Evolutionary conservation across 169 alveolate genomes (phyloP).

Genomic region (Babesia sp.): DNA sequence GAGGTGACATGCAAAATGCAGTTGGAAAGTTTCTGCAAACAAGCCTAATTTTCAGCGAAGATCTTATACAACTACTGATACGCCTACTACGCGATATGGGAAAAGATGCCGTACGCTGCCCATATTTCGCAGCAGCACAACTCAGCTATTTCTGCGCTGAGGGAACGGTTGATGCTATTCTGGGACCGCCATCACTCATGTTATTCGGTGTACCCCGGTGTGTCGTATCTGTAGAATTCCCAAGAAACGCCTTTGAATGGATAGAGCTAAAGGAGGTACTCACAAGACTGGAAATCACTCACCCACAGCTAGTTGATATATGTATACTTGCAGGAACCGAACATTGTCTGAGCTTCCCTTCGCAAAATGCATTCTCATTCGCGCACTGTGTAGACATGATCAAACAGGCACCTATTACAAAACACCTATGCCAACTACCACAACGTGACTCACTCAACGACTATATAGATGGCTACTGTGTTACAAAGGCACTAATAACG

Average conservation of each 20-base stretch:
- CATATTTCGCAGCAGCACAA: slow-evolving; percentile 76
- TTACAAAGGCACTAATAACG: slow-evolving; percentile 45
- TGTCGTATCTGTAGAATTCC: slow-evolving; percentile 62
- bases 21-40: slow-evolving; percentile 37
- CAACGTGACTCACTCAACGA: slow-evolving; percentile 59
- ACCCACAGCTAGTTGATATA: slow-evolving; percentile 70
- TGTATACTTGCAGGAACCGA: slow-evolving; percentile 79
- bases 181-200: slow-evolving; percentile 74
- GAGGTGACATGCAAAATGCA: slow-evolving; percentile 39
- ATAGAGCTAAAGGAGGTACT: slow-evolving; percentile 62
- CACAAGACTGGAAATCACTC: slow-evolving; percentile 55
- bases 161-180: slow-evolving; percentile 60
- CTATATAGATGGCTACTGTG: slow-evolving; percentile 55
- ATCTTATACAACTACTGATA: slow-evolving; percentile 64
- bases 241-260: slow-evolving; percentile 44
- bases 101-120: slow-evolving; percentile 69
- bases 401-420: slow-evolving; percentile 69
- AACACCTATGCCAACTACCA: slow-evolving; percentile 69
- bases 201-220: slow-evolving; percentile 68
- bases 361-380: slow-evolving; percentile 70
- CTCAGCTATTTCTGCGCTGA: slow-evolving; percentile 65
- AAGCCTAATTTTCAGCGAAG: slow-evolving; percentile 47
- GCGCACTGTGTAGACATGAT: slow-evolving; percentile 70
- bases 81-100: slow-evolving; percentile 65
- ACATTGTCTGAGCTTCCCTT: slow-evolving; percentile 74